A percentile compares a stretch with the other conserved stretches of the same genome.
These are phyloP conservation scores for Comarum palustre DNA, from an alignment of 306 rosid genomes.

Conservation along the genomic window DNA sequence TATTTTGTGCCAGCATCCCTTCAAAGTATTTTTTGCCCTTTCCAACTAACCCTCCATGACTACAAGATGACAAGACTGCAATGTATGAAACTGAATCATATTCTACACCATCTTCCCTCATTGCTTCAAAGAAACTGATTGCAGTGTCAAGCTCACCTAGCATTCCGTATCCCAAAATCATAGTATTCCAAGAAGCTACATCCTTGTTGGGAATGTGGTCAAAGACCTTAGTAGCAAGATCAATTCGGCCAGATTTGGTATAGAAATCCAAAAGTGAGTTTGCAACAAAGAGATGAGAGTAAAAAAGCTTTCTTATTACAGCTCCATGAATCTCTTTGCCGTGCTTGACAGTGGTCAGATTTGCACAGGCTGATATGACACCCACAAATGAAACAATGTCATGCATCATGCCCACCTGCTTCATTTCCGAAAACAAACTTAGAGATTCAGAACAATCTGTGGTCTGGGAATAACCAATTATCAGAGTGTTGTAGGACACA, in stretches of 20 bases:
- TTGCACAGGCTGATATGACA: slow-evolving; percentile 75
- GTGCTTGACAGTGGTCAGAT: slow-evolving; percentile 60
- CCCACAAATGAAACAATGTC: slow-evolving; percentile 79
- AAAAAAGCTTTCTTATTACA: slow-evolving; percentile 43
- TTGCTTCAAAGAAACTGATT: slow-evolving; percentile 62
- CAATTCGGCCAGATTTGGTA: slow-evolving; percentile 77
- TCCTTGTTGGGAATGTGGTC: slow-evolving; percentile 54
- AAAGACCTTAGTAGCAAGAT: slow-evolving; percentile 64
- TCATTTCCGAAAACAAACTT: slow-evolving; percentile 68
- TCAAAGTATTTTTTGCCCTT: slow-evolving; percentile 59
- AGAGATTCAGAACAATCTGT: slow-evolving; percentile 55
- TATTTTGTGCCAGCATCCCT: slow-evolving; percentile 48
- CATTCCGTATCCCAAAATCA: slow-evolving; percentile 92
- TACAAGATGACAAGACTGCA: slow-evolving; percentile 83
- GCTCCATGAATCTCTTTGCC: slow-evolving; percentile 84
- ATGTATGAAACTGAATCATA: slow-evolving; percentile 77
- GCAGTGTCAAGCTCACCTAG: slow-evolving; percentile 70
- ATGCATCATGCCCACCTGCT: slow-evolving; percentile 45
- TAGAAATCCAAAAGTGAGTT: slow-evolving; percentile 81
- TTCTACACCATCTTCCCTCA: slow-evolving; percentile 52
- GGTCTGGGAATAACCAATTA: slow-evolving; percentile 70
- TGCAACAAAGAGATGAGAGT: slow-evolving; percentile 59
- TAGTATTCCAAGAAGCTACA: slow-evolving; percentile 89
- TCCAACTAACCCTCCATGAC: slow-evolving; percentile 82
- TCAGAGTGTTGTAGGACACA: slow-evolving; percentile 73